Base-by-base conservation (phyloP, 768 basidiomycete species). In the Boletus pseudo-olivaceus region DNA sequence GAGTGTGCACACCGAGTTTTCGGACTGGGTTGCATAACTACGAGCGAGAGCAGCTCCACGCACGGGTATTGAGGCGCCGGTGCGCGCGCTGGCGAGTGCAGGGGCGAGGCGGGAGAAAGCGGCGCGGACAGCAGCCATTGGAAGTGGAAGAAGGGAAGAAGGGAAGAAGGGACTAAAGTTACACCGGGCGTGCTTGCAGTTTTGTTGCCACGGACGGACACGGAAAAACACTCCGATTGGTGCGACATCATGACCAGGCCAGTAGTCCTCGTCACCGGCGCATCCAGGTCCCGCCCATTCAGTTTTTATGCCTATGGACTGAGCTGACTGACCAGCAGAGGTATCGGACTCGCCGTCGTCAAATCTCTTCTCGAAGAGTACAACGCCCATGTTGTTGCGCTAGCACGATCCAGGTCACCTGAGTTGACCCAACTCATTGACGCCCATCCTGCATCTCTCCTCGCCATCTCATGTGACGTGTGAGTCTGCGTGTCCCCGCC, bases 191-290 rank as follows among this genome's bases (percentile, higher is more conserved):
- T 50, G 58, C n/a, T 33, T 48, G 50, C 52, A 57, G 44, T 48
- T 57, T 62, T 66, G 44, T 34, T 57, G 35, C n/a, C 20, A 30
- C 67, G 67, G 67, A 59, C 55, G 23, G 57, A 69, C 50, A 41
- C 67, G 67, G 63, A 57, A 61, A 49, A 15, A 49, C 14, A 40
- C 34, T 40, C 49, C 45, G 53, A 46, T 23, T n/a, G 33, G 43
- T 29, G 17, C 26, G 35, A 34, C 46, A 67, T 70, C 46, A 67
- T 71, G 61, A 14, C 64, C 37, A 78, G 73, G 55, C 83, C 85
- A 5, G 82, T 88, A 49, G 76, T 94, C 32, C 67, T 94, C 51
- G 78, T 96, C 59, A 90, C 93, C 53, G 94, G 95, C 50, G 93
- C 90, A 19, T 94, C 90, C 50, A 90, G 79, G 88, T 89, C 58